Conservation (phyloP, 805 yeast genomes). For the Candida ipomoeae region DNA sequence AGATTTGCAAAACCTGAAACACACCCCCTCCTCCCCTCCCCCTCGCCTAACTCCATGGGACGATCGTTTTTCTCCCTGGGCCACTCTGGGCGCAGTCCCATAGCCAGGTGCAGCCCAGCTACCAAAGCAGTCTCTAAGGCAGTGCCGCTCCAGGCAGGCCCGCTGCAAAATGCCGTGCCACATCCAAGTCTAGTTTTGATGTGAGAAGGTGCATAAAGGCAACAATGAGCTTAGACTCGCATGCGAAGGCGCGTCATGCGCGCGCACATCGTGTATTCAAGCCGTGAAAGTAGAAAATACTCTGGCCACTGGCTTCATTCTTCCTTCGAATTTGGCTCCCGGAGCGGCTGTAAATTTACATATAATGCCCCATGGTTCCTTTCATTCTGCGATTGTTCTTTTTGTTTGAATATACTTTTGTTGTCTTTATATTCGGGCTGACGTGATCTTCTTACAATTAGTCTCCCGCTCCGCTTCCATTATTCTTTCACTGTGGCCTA, state of each 20-base stretch:
- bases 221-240: constrained; percentile 7
- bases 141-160: not conserved
- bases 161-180: constrained; percentile 1
- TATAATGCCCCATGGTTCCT: constrained; percentile 3
- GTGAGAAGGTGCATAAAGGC: constrained; percentile 1
- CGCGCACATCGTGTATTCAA: constrained; percentile 4
- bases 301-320: constrained; percentile 3
- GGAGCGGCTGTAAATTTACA: not conserved
- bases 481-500: not conserved
- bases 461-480: not conserved
- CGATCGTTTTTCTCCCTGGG: not conserved
- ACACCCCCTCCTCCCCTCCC: too few species aligned
- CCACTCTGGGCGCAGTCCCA: not conserved
- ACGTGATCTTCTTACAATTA: not conserved
- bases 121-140: not conserved
- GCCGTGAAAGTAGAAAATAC: constrained; percentile 5
- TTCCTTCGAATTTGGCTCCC: not conserved
- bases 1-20: not conserved
- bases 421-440: constrained; percentile 1
- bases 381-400: constrained; percentile 2
- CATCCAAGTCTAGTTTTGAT: not conserved
- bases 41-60: not conserved
- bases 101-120: not conserved
- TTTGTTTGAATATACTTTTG: not conserved
- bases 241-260: constrained; percentile 4